A percentile compares a stretch with the other conserved stretches of the same genome.
phyloP scores from a whole-genome alignment of 495 filamentous ascomycete genomes.

The Geoglossum glabrum region DNA sequence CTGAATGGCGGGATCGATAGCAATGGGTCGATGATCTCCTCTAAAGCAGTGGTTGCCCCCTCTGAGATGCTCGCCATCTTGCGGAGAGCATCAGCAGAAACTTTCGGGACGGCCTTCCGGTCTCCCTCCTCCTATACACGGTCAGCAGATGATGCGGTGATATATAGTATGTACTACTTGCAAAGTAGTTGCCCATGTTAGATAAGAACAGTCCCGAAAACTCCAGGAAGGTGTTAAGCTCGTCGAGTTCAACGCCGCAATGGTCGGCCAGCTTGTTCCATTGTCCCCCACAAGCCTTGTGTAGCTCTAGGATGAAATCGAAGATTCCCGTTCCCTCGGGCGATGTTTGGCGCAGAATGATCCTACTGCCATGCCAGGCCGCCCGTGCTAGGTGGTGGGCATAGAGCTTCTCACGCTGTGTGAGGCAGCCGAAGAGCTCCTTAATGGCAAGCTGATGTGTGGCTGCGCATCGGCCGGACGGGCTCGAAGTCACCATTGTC shows the following conservation, averaged over 20 bases:
- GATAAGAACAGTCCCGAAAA: constrained; percentile 81
- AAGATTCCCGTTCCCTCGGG: constrained; percentile 81
- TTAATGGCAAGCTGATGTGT: too few species aligned
- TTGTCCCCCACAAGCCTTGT: constrained; percentile 51
- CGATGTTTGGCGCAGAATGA: constrained; percentile 65
- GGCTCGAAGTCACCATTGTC: too few species aligned
- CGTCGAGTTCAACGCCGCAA: constrained; percentile 48
- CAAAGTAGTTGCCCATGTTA: constrained; percentile 76
- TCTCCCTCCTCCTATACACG: constrained; percentile 61
- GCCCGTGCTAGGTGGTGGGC: background rate
- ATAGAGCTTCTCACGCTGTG: background rate
- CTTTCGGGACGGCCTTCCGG: constrained; percentile 77
- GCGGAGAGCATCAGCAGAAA: constrained; percentile 43
- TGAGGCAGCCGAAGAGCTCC: too few species aligned
- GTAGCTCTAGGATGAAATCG: constrained; percentile 68
- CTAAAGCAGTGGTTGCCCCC: constrained; percentile 40
- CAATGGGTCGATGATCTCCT: constrained; percentile 29
- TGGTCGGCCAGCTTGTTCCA: constrained; percentile 52
- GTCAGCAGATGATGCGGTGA: constrained; percentile 70
- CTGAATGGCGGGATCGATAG: too few species aligned
- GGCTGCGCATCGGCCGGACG: too few species aligned
- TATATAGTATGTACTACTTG: constrained; percentile 32
- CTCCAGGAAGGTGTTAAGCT: constrained; percentile 58
- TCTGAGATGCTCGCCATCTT: constrained; percentile 46
- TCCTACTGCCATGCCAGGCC: constrained; percentile 1